Percentiles rank a stretch among this genome's conserved stretches.
Evolutionary conservation across 768 basidiomycete genomes (phyloP).

Genomic region (Leccinum subgranulosum): DNA sequence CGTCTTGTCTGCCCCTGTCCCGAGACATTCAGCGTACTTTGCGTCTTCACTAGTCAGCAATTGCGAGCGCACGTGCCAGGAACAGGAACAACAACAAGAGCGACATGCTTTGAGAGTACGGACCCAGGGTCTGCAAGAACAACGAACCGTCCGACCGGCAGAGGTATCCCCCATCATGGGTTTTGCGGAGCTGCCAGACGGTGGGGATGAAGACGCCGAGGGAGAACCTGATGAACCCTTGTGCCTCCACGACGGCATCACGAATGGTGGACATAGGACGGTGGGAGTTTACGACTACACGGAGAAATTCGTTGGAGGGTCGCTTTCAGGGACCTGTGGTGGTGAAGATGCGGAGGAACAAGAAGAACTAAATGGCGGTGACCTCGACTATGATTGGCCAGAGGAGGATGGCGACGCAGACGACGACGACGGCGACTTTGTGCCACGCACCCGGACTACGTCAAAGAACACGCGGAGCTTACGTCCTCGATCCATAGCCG

Average conservation of each 20-base stretch:
- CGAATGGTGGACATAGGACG: conserved; percentile 28
- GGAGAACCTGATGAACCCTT: conserved; percentile 33
- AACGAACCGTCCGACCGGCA: conserved; percentile 31
- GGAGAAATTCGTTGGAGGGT: conserved; percentile 16
- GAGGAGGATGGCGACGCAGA: conserved; percentile 30
- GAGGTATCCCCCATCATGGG: conserved; percentile 32
- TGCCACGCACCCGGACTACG: conserved; percentile 30
- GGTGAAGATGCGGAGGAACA: conserved; percentile 27
- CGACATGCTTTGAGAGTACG: conserved; percentile 28
- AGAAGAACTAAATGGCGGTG: conserved; percentile 22
- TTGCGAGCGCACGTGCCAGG: conserved; percentile 38
- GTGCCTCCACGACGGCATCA: conserved; percentile 19
- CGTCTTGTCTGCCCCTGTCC: conserved; percentile 30
- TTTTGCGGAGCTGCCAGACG: conserved; percentile 28
- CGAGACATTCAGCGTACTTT: conserved; percentile 32
- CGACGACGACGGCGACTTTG: conserved; percentile 35
- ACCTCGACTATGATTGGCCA: conserved; percentile 29
- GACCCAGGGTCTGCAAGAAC: conserved; percentile 32
- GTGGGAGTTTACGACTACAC: conserved; percentile 24
- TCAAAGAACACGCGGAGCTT: conserved; percentile 37
- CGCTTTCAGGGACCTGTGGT: conserved; percentile 19
- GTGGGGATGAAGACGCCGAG: conserved; percentile 36
- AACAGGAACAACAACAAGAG: conserved; percentile 36
- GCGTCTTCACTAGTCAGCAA: conserved; percentile 28
- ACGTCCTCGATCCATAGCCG: conserved; percentile 34